These are phyloP conservation scores for Abortiporus biennis DNA, from an alignment of 1,284 basidiomycete species.

Conservation along the genomic window DNA sequence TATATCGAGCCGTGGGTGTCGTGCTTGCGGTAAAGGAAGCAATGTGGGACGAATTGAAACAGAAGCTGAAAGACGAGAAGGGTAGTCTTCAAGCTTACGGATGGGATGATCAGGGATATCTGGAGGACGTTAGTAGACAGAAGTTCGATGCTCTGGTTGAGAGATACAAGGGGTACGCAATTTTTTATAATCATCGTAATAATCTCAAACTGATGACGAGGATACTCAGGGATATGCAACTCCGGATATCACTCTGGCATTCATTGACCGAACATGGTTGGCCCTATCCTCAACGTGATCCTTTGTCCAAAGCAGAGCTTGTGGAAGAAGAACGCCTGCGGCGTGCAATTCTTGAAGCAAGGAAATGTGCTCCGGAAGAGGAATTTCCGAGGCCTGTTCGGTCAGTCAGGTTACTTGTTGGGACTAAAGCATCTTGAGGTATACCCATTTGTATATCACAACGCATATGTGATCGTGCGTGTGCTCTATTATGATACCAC, in stretches of 20 bases:
- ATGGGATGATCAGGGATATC: conserved; percentile 61
- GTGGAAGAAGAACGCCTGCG: conserved; percentile 63
- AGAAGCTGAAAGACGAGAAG: conserved; percentile 48
- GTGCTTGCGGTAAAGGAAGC: conserved; percentile 70
- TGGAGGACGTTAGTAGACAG: conserved; percentile 45
- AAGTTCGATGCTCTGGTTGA: conserved; percentile 63
- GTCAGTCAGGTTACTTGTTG: conserved; percentile 53
- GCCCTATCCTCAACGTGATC: conserved; percentile 52
- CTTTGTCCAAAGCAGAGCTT: conserved; percentile 59
- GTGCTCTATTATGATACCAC: not conserved
- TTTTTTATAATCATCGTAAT: not conserved
- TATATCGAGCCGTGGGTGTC: conserved; percentile 55
- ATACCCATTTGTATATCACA: not conserved
- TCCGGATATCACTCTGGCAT: conserved; percentile 62
- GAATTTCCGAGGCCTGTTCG: conserved; percentile 55
- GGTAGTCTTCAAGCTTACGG: conserved; percentile 48
- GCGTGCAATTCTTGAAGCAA: conserved; percentile 58
- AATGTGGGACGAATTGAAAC: conserved; percentile 75
- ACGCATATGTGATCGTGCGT: not conserved
- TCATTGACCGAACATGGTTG: conserved; percentile 57
- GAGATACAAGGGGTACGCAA: conserved; percentile 50
- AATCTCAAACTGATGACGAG: not conserved
- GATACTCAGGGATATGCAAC: conserved; percentile 56
- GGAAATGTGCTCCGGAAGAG: conserved; percentile 43
- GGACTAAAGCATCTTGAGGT: conserved; percentile 38